A percentile compares a stretch with the other conserved stretches of the same genome.
Evolutionary conservation across 2,329 filamentous ascomycete genomes (phyloP).

Genomic region (Thyridium curvatum): DNA sequence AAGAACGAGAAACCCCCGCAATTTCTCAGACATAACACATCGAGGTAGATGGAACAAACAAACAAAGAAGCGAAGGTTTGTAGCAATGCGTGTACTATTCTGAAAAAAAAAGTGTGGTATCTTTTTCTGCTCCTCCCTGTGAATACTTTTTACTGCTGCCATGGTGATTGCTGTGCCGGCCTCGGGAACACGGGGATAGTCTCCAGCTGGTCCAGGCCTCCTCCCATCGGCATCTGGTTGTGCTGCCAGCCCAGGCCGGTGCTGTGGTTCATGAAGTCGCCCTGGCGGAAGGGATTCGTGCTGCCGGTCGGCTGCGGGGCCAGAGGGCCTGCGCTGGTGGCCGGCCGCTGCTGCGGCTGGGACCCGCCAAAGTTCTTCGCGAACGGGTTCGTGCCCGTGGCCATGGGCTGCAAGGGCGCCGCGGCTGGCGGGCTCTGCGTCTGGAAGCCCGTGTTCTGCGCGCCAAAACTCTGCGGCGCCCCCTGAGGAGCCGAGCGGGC

Average conservation of each 20-base stretch:
- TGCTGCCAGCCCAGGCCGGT: constrained; percentile 88
- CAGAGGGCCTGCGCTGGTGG: constrained; percentile 44
- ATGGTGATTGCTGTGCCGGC: constrained; percentile 58
- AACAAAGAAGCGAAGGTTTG: constrained; percentile 4
- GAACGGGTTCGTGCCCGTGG: constrained; percentile 56
- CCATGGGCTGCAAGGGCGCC: constrained; percentile 38
- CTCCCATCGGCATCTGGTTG: constrained; percentile 71
- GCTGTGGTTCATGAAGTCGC: constrained; percentile 80
- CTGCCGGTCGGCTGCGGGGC: constrained; percentile 75
- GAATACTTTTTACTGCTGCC: constrained; percentile 41
- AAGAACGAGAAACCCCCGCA: not conserved
- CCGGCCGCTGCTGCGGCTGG: constrained; percentile 33
- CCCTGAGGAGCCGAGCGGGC: constrained; percentile 56
- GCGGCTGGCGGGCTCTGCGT: constrained; percentile 25
- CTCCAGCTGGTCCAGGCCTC: constrained; percentile 69
- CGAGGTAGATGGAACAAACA: constrained; percentile 9
- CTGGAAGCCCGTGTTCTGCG: constrained; percentile 37
- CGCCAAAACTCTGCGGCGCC: constrained; percentile 25
- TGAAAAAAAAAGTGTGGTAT: constrained; percentile 1
- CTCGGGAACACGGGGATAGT: constrained; percentile 84
- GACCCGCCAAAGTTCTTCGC: constrained; percentile 36
- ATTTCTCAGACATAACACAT: not conserved
- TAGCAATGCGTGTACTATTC: constrained; percentile 2
- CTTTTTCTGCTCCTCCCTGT: not conserved
- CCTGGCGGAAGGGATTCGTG: constrained; percentile 93